A percentile compares a stretch with the other conserved stretches of the same genome.
Evolutionary conservation across 2,329 filamentous ascomycete genomes (phyloP).

Genomic region (Tolypocladium sp.): DNA sequence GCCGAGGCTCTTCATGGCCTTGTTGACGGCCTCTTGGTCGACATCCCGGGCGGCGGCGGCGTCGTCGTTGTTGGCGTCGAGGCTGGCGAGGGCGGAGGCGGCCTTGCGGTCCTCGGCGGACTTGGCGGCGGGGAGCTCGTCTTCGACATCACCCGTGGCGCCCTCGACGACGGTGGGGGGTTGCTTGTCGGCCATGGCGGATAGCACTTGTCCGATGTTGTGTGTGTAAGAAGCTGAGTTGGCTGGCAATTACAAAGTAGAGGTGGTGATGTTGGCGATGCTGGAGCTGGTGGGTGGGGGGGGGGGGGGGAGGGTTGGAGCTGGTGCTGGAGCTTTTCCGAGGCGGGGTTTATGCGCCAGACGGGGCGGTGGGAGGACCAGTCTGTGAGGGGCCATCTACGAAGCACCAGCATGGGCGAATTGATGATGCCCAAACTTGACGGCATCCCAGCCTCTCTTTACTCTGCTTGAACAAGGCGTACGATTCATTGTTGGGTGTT

Average conservation of each 20-base stretch:
- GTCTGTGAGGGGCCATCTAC: background rate
- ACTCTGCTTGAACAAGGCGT: too few species aligned
- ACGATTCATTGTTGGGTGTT: background rate
- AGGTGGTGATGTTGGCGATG: background rate
- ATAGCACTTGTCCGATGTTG: background rate
- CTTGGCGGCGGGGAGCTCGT: conserved; percentile 45
- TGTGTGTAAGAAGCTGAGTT: background rate
- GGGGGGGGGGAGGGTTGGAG: background rate
- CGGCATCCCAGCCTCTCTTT: background rate
- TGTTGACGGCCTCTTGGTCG: conserved; percentile 60
- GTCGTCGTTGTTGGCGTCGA: conserved; percentile 46
- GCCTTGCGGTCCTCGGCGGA: conserved; percentile 71
- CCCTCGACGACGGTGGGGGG: conserved; percentile 50
- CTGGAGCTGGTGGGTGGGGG: background rate
- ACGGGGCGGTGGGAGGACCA: background rate
- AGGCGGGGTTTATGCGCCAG: background rate
- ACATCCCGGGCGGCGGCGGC: conserved; percentile 45
- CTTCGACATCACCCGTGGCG: conserved; percentile 49
- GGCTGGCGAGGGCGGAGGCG: conserved; percentile 61
- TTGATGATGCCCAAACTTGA: background rate
- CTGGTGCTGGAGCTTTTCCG: background rate
- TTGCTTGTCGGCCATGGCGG: conserved; percentile 51
- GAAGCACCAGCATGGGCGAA: background rate
- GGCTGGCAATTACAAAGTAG: background rate
- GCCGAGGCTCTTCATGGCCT: conserved; percentile 59